Conservation (phyloP, 1,284 basidiomycete species). For the Ustilago nuda region DNA sequence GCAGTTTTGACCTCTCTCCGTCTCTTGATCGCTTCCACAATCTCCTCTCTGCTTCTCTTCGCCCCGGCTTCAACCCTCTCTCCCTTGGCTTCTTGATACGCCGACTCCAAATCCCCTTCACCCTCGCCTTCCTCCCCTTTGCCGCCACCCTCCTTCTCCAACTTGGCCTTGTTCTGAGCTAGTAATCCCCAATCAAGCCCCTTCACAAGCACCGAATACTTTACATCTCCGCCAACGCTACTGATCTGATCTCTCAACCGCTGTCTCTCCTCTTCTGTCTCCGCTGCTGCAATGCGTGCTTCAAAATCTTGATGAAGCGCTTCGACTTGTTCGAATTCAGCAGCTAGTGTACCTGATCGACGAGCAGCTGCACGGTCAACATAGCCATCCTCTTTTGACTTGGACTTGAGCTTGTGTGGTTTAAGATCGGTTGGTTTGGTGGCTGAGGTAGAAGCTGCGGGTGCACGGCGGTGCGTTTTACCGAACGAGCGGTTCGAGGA, state of each 20-base stretch:
- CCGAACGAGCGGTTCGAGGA: conserved; percentile 19
- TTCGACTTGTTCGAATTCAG: conserved; percentile 75
- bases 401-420: conserved; percentile 18
- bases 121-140: conserved; percentile 73
- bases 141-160: conserved; percentile 65
- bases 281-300: conserved; percentile 72
- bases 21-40: conserved; percentile 80
- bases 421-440: conserved; percentile 35
- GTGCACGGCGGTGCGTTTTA: conserved; percentile 24
- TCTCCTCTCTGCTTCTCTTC: conserved; percentile 74
- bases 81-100: conserved; percentile 71
- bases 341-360: conserved; percentile 13
- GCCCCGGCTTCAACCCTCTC: conserved; percentile 3
- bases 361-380: conserved; percentile 51
- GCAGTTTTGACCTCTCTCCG: conserved; percentile 70
- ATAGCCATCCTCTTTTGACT: conserved; percentile 12
- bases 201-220: conserved; percentile 86
- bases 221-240: conserved; percentile 87
- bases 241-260: conserved; percentile 78
- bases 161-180: conserved; percentile 80
- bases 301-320: conserved; percentile 84
- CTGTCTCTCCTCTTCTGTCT: conserved; percentile 74
- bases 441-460: conserved; percentile 6
- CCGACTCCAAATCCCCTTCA: conserved; percentile 81
- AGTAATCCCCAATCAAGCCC: conserved; percentile 88